Evolutionary conservation across 1,284 basidiomycete genomes (phyloP).

Genomic region (Cerrena zonata): DNA sequence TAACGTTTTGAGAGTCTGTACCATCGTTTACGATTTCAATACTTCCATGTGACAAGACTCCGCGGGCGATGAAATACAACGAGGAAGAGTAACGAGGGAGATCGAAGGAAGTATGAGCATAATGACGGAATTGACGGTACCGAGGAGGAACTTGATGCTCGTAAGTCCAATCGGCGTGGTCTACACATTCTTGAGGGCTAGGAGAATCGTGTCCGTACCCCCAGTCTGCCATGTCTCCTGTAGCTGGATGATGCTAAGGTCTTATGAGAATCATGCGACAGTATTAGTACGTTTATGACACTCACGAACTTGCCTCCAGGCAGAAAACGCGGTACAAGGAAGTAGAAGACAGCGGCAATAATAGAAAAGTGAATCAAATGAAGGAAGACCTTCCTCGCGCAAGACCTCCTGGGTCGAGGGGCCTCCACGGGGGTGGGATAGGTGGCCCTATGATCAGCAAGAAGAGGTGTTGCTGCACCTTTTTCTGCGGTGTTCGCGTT

Average conservation of each 20-base stretch:
- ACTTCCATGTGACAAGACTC: conserved; percentile 20
- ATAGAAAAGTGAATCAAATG: not conserved
- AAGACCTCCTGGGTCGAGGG: not conserved
- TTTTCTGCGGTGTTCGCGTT: not conserved
- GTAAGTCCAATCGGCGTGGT: conserved; percentile 6
- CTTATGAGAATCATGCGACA: not conserved
- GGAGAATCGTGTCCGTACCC: not conserved
- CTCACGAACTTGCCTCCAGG: not conserved
- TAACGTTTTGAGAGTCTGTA: conserved; percentile 12
- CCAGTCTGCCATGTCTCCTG: not conserved
- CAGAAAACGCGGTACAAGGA: not conserved
- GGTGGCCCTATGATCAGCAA: not conserved
- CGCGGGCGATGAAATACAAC: conserved; percentile 23
- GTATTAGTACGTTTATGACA: not conserved
- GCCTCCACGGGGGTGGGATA: not conserved
- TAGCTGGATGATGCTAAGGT: not conserved
- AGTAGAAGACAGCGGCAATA: not conserved
- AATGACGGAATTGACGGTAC: conserved; percentile 7
- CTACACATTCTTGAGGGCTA: conserved; percentile 7
- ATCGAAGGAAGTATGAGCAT: conserved; percentile 16
- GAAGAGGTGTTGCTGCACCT: not conserved
- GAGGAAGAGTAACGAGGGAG: conserved; percentile 22
- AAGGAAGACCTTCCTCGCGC: not conserved
- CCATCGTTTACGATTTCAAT: conserved; percentile 18
- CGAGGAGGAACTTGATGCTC: conserved; percentile 4